Conservation (phyloP, 345 rosid species). For the Barbarea vulgaris region DNA sequence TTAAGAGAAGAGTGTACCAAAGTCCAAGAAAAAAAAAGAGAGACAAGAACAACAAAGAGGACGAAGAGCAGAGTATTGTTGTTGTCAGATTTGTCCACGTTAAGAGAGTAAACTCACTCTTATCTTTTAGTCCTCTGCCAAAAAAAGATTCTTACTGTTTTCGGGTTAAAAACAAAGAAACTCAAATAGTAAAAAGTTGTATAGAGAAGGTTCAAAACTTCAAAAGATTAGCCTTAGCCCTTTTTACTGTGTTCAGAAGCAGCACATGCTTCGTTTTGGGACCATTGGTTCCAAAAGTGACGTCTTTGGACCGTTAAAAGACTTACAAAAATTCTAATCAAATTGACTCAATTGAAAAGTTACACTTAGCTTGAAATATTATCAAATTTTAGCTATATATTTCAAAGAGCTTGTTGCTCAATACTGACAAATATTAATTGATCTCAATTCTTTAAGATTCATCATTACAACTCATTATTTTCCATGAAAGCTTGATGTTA, state of each 20-base stretch:
- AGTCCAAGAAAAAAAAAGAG: slow-evolving; percentile 26
- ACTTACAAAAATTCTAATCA: slow-evolving; percentile 12
- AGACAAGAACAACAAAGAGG: slow-evolving; percentile 40
- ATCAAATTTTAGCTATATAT: not conserved
- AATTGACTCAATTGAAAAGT: not conserved
- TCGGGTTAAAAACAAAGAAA: slow-evolving; percentile 33
- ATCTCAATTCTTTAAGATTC: not conserved
- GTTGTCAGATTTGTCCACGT: slow-evolving; percentile 40
- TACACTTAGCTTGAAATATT: not conserved
- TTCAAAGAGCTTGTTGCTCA: slow-evolving; percentile 1
- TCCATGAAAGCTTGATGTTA: not conserved
- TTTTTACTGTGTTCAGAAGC: slow-evolving; percentile 31
- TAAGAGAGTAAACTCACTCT: slow-evolving; percentile 33
- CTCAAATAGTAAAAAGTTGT: slow-evolving; percentile 15
- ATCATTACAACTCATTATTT: not conserved
- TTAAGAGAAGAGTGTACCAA: slow-evolving; percentile 25
- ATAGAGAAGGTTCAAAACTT: slow-evolving; percentile 27
- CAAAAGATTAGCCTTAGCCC: not conserved
- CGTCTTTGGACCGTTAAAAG: slow-evolving; percentile 13
- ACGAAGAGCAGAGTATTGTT: slow-evolving; percentile 35
- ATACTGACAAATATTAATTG: not conserved
- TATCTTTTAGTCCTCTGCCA: slow-evolving; percentile 39
- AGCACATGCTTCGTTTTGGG: slow-evolving; percentile 34
- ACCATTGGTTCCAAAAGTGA: slow-evolving; percentile 23
- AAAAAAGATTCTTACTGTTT: slow-evolving; percentile 19